Base-by-base conservation (phyloP, 495 filamentous ascomycete species). In the Talaromyces wortmannii region DNA sequence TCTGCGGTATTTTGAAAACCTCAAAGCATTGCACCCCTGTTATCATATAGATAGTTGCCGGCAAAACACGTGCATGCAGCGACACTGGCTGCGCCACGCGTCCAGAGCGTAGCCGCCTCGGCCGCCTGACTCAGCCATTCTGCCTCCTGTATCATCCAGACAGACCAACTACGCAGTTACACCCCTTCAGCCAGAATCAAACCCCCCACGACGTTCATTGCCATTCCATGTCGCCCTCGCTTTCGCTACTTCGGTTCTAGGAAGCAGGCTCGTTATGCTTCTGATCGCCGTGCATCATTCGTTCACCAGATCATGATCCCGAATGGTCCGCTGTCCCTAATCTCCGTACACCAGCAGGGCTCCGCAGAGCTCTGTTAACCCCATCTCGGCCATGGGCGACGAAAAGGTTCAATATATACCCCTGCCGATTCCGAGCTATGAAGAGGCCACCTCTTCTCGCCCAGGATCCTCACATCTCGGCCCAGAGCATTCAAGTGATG, bases 381-480 rank as follows among this genome's bases (percentile, higher is more conserved):
- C 53, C 58, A 57, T 55, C 71, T 45, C 32, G 40, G 61, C 64
- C 61, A 83, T 84, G 80, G 68, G 75, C 60, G 76, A 80, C 73
- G 79, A 83, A 57, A 85, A 84, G 69, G 72, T 74, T 57, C 66
- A 81, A 18, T 85, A 86, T 69, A 81, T 85, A 61, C 67, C 79
- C 49, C 79, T 90, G 53, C 92, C 94, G 16, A 96, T 97, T 70
- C 92, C 92, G 7, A 85, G 87, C 42, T 98, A 98, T 78, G 92
- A 97, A 68, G 94, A 98, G 75, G 91, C 94, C 52, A 84, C 73
- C 55, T 80, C 77, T 36, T 83, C 80, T 18, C 80, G 78, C 45
- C 78, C 83, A 15, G 71, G 73, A 42, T 86, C 85, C 43, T 82
- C 83, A 47, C 80, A 86, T 57, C 78, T 87, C 33, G 78, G 74